phyloP scores from a whole-genome alignment of 371 early-diverging fungal species.

The Rhizomucor pusillus region DNA sequence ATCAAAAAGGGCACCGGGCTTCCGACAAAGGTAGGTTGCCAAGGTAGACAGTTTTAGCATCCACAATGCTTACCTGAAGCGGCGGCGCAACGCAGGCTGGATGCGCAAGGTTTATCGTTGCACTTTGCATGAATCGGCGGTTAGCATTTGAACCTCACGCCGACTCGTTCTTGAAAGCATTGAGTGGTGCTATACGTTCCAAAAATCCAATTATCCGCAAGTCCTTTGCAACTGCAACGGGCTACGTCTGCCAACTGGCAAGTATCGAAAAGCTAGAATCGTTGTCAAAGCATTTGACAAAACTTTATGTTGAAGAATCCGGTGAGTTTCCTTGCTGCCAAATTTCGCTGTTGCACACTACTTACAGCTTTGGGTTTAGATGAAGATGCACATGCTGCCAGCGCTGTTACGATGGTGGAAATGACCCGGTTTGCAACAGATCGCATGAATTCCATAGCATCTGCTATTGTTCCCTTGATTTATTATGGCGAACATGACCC shows the following conservation, averaged over 20 bases:
- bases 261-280: constrained; percentile 59
- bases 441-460: constrained; percentile 54
- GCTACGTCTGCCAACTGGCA: constrained; percentile 71
- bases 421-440: constrained; percentile 77
- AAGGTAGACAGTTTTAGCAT: no score
- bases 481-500: constrained; percentile 76
- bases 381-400: constrained; percentile 70
- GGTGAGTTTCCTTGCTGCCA: no score
- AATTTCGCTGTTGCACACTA: no score
- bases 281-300: constrained; percentile 66
- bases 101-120: constrained; percentile 80
- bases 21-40: constrained; percentile 87
- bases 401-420: constrained; percentile 74
- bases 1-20: constrained; percentile 85
- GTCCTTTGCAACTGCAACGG: constrained; percentile 82
- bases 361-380: constrained; percentile 40
- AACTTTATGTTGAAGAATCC: constrained; percentile 70
- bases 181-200: constrained; percentile 76
- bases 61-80: constrained; percentile 8
- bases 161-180: constrained; percentile 68
- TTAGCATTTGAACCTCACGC: constrained; percentile 59
- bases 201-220: constrained; percentile 80
- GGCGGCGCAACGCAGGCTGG: no score
- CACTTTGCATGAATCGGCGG: constrained; percentile 67
- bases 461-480: constrained; percentile 71